Evolutionary conservation across 2,329 filamentous ascomycete species (phyloP), one percentile per base, ranked within the genome.

Genomic region (Fusarium udum): DNA sequence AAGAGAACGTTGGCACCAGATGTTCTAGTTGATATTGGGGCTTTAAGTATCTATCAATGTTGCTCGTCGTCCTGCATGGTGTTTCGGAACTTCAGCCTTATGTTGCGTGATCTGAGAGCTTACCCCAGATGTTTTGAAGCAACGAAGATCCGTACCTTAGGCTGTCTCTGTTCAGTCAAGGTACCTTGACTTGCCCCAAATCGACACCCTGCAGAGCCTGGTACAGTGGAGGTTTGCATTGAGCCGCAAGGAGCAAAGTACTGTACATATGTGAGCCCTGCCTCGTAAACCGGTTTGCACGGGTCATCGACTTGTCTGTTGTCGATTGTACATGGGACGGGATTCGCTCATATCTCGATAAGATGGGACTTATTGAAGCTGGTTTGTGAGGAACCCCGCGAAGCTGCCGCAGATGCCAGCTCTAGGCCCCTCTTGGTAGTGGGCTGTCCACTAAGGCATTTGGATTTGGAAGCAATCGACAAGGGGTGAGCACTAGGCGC

Each of bases 291-390:
- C 49, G 53, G 72, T 42, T 66, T 74, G 64, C 66, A 72, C 71
- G 64, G 64, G 72, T 74, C 72, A 74, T 74, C 34, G 72, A 74
- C 48, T 72, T 65, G 68, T 60, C 63, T 64, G 56, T 43, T 58
- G 48, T 69, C 45, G 32, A 64, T 46, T 61, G 39, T 59, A 66
- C 58, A 61, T 49, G 64, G 39, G 57, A 74, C 68, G 53, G 72
- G 68, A 68, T 72, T 74, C 68, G 72, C 61, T 58, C 57, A 69
- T 69, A 48, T 52, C 13, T 26, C 62, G 64, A 74, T 69, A 66
- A 61, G 60, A 69, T 74, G 69, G 58, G 43, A 69, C 64, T 68
- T 71, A 39, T 52, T 53, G n/a, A 56, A 62, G 58, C 31, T 63
- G 62, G 63, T 40, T 45, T 39, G 39, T 43, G 32, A 63, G 32